Percentiles rank a stretch among this genome's conserved stretches.
phyloP scores from a whole-genome alignment of 352 stramenopile genomes.

The Pythium volutum region DNA sequence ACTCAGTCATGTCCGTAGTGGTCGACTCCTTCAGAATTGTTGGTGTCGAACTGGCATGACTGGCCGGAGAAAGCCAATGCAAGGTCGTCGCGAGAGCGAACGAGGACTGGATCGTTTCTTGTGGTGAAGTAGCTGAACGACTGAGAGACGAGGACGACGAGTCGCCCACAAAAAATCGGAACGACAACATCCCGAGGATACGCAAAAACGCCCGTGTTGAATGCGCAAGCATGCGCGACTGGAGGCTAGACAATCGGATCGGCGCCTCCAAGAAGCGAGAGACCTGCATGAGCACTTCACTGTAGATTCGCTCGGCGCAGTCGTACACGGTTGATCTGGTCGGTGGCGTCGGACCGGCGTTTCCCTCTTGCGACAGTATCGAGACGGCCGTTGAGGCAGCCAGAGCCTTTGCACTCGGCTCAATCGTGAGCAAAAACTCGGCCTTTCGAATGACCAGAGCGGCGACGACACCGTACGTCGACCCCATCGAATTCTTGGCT shows the following conservation, averaged over 20 bases:
- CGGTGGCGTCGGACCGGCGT: constrained; percentile 28
- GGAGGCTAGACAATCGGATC: constrained; percentile 68
- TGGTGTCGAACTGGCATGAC: background rate
- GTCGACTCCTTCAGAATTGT: constrained; percentile 16
- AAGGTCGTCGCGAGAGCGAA: constrained; percentile 63
- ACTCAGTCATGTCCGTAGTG: constrained; percentile 14
- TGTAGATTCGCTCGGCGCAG: constrained; percentile 79
- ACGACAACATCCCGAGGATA: constrained; percentile 73
- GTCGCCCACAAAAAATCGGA: constrained; percentile 75
- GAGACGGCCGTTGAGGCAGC: constrained; percentile 66
- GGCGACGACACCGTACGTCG: constrained; percentile 76
- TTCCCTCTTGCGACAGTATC: constrained; percentile 38
- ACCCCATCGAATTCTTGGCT: constrained; percentile 86
- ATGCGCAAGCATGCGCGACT: constrained; percentile 72
- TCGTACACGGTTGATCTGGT: constrained; percentile 62
- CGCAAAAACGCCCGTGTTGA: constrained; percentile 74
- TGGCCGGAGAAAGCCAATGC: constrained; percentile 70
- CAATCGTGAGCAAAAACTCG: constrained; percentile 79
- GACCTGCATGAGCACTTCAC: constrained; percentile 80
- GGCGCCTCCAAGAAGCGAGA: constrained; percentile 78
- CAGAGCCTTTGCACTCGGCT: constrained; percentile 68
- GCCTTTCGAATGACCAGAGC: constrained; percentile 81
- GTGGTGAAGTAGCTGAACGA: constrained; percentile 25
- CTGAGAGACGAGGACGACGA: constrained; percentile 22
- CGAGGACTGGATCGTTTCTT: constrained; percentile 68